Evolutionary conservation across 768 basidiomycete species (phyloP).

Genomic region (Crepidotus variabilis): DNA sequence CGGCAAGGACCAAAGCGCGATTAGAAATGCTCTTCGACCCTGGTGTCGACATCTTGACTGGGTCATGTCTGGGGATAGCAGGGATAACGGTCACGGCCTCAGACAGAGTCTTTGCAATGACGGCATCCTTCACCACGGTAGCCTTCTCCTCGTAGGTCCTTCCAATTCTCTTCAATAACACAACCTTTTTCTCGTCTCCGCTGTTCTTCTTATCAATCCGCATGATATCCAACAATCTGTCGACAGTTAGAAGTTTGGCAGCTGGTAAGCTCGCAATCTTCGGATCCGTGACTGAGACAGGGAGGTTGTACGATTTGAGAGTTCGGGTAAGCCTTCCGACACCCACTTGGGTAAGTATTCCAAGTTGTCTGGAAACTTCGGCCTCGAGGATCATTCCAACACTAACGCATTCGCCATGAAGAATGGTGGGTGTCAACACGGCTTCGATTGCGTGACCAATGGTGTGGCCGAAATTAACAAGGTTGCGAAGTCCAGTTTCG

Average conservation of each 20-base stretch:
- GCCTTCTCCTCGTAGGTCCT: constrained; percentile 91
- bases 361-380: constrained; percentile 86
- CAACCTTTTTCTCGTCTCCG: constrained; percentile 89
- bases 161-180: constrained; percentile 87
- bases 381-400: constrained; percentile 97
- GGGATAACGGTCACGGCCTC: constrained; percentile 77
- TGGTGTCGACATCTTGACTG: constrained; percentile 80
- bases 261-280: constrained; percentile 70
- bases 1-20: constrained; percentile 88
- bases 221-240: constrained; percentile 90
- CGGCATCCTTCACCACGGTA: constrained; percentile 73
- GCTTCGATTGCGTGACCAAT: constrained; percentile 99
- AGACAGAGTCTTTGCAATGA: constrained; percentile 79
- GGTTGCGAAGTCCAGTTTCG: constrained; percentile 94
- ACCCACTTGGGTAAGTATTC: constrained; percentile 85
- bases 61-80: constrained; percentile 55
- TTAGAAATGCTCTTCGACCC: constrained; percentile 98
- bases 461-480: constrained; percentile 98
- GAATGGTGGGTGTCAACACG: constrained; percentile 85
- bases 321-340: constrained; percentile 87
- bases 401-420: constrained; percentile 95
- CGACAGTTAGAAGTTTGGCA: constrained; percentile 70
- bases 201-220: constrained; percentile 97
- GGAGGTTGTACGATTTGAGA: constrained; percentile 88
- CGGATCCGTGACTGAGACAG: constrained; percentile 76